phyloP scores from a whole-genome alignment of 2,329 filamentous ascomycete species.

The Scortechinia acanthostroma region DNA sequence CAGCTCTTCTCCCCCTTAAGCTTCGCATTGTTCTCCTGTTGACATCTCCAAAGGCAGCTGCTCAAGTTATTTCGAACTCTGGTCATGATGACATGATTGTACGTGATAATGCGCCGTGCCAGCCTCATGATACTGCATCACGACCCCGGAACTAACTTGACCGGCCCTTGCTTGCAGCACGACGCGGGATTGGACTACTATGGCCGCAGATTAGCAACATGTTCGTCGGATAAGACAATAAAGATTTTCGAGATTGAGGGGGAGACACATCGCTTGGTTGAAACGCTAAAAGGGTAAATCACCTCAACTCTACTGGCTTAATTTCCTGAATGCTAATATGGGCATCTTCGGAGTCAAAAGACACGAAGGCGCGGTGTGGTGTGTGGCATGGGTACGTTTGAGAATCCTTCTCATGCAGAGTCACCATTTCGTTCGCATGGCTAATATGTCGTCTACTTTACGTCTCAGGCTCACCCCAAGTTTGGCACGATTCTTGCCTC shows the following conservation, averaged over 20 bases:
- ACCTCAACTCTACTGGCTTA: too few species aligned
- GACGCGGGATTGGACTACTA: conserved; percentile 99
- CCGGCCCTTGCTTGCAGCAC: conserved; percentile 49
- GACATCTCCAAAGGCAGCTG: background rate
- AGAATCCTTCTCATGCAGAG: too few species aligned
- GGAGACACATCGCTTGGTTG: conserved; percentile 78
- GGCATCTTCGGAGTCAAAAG: conserved; percentile 38
- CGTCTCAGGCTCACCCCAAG: conserved; percentile 67
- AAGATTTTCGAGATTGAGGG: conserved; percentile 98
- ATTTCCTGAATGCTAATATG: background rate
- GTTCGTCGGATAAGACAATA: conserved; percentile 95
- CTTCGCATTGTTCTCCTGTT: background rate
- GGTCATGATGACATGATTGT: conserved; percentile 99
- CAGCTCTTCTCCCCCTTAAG: conserved; percentile 1
- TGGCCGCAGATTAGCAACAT: conserved; percentile 88
- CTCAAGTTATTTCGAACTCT: conserved; percentile 76
- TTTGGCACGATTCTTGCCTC: conserved; percentile 97
- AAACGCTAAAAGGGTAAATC: conserved; percentile 88
- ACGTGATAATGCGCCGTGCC: conserved; percentile 34
- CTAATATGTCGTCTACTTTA: too few species aligned
- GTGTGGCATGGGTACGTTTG: conserved; percentile 70
- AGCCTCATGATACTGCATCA: conserved; percentile 7
- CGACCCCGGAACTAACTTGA: background rate
- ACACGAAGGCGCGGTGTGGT: conserved; percentile 96
- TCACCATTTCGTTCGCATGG: too few species aligned